Evolutionary conservation across 73 alveolate genomes (phyloP).

Genomic region (Paramecium octaurelia): DNA sequence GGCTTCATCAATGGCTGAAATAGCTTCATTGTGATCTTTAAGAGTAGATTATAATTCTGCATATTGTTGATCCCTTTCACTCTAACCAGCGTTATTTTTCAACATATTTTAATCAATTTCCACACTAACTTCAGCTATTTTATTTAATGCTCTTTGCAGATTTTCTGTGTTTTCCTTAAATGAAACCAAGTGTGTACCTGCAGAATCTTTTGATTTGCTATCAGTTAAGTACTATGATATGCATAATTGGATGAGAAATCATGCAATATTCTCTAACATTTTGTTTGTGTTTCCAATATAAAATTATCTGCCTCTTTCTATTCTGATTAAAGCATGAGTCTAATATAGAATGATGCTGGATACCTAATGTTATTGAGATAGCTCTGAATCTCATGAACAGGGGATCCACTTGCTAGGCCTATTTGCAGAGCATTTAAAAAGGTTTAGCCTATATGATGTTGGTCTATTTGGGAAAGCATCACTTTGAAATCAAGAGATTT

Average conservation of each 20-base stretch:
- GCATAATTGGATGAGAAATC: constrained; percentile 46
- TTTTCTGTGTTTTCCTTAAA: constrained; percentile 9
- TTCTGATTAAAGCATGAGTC: constrained; percentile 42
- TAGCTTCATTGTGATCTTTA: constrained; percentile 27
- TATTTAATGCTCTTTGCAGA: constrained; percentile 11
- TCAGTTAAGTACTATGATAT: background rate
- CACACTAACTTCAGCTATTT: constrained; percentile 34
- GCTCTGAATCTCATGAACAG: background rate
- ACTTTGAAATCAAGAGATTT: background rate
- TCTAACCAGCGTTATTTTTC: constrained; percentile 20
- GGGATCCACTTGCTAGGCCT: background rate
- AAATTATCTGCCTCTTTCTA: background rate
- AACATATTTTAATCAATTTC: constrained; percentile 6
- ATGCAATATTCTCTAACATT: constrained; percentile 9
- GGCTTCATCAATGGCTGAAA: constrained; percentile 36
- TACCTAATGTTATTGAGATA: background rate
- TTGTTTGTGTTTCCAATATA: background rate
- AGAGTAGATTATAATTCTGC: background rate
- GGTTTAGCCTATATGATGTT: background rate
- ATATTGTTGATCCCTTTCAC: constrained; percentile 5
- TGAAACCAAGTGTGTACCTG: background rate
- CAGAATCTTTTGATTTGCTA: constrained; percentile 1
- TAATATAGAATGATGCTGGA: background rate
- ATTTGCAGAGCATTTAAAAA: background rate
- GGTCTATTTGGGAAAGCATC: background rate